phyloP scores from a whole-genome alignment of 2,329 filamentous ascomycete genomes.

The Phaeosphaeria sp. region DNA sequence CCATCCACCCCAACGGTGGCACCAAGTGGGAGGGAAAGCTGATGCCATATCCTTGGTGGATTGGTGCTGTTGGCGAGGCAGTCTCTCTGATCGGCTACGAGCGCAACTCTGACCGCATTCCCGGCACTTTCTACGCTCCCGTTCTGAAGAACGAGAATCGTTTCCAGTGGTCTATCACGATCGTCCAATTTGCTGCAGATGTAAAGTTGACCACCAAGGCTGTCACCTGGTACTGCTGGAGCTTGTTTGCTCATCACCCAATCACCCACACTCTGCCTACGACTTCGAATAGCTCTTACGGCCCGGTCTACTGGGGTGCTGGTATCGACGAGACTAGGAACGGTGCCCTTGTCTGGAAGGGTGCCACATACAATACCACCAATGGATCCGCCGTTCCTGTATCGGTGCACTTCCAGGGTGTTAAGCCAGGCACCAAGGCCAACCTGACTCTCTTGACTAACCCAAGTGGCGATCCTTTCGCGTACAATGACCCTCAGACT shows the following conservation, averaged over 20 bases:
- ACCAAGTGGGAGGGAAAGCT: constrained; percentile 31
- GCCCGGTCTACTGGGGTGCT: constrained; percentile 55
- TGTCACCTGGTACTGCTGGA: constrained; percentile 45
- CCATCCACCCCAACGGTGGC: constrained; percentile 39
- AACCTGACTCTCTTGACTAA: constrained; percentile 54
- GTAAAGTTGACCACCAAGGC: constrained; percentile 37
- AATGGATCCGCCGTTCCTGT: constrained; percentile 28
- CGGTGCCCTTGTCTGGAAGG: constrained; percentile 52
- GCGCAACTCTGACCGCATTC: constrained; percentile 66
- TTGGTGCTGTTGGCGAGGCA: constrained; percentile 68
- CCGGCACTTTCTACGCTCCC: constrained; percentile 53
- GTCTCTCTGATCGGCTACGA: constrained; percentile 71
- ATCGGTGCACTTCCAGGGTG: constrained; percentile 38
- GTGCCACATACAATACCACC: constrained; percentile 58
- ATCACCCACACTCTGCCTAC: constrained; percentile 55
- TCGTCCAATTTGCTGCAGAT: constrained; percentile 52
- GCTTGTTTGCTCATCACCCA: constrained; percentile 50
- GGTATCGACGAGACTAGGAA: constrained; percentile 44
- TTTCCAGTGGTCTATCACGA: constrained; percentile 46
- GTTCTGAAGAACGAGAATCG: constrained; percentile 44
- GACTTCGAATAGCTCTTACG: constrained; percentile 44
- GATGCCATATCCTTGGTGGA: constrained; percentile 49
- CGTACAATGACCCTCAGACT: constrained; percentile 53
- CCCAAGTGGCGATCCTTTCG: constrained; percentile 43
- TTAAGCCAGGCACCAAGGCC: constrained; percentile 32